phyloP scores from a whole-genome alignment of 441 rosid genomes.

The Dalechampia spathulata region DNA sequence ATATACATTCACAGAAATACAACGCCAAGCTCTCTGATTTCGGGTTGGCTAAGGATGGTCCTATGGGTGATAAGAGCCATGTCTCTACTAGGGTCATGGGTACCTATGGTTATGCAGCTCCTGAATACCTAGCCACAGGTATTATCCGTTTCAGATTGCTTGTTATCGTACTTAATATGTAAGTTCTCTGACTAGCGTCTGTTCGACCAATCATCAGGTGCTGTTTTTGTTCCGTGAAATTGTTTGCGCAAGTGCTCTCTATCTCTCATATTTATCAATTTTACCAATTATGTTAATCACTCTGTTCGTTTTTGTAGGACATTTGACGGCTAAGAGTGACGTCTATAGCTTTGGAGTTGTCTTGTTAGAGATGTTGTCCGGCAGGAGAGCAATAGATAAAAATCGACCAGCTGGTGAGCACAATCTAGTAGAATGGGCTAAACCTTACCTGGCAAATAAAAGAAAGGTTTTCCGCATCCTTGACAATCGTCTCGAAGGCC shows the following conservation, averaged over 20 bases:
- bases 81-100: slow-evolving; percentile 91
- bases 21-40: slow-evolving; percentile 92
- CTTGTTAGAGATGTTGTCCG: slow-evolving; percentile 71
- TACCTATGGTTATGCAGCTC: slow-evolving; percentile 87
- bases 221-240: no score
- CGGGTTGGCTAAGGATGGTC: no score
- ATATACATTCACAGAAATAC: slow-evolving; percentile 48
- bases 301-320: slow-evolving; percentile 34
- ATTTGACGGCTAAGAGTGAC: slow-evolving; percentile 65
- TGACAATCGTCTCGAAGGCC: slow-evolving; percentile 71
- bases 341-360: slow-evolving; percentile 87
- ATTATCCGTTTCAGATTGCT: not conserved
- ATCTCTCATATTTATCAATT: not conserved
- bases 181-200: no score
- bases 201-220: no score
- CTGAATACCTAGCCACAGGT: slow-evolving; percentile 86
- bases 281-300: slow-evolving; percentile 1
- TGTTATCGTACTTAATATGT: not conserved
- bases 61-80: no score
- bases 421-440: slow-evolving; percentile 79
- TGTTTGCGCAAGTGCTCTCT: no score
- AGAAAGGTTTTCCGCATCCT: slow-evolving; percentile 52
- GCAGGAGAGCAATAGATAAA: slow-evolving; percentile 68
- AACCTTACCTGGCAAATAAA: slow-evolving; percentile 63
- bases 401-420: slow-evolving; percentile 79